Base-by-base conservation (phyloP, 164 flowering plant species). In the Tetrastigma voinierianum region DNA sequence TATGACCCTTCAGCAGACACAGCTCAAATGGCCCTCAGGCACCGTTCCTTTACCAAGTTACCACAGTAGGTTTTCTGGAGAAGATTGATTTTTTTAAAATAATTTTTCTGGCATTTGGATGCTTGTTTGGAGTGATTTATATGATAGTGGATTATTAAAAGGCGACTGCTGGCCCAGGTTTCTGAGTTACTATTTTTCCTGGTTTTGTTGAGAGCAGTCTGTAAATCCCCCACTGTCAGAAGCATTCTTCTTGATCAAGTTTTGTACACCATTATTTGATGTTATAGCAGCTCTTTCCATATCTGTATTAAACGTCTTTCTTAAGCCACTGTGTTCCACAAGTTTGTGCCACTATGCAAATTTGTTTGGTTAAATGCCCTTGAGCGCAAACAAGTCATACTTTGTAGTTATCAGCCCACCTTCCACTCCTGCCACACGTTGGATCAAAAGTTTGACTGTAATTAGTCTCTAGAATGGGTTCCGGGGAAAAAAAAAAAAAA, bases 11-110 rank as follows among this genome's bases (percentile, higher is more conserved):
- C 0, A 82, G 73, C 4, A 76, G 96, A 55, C 43, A 80, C 90
- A 0, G 93, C 96, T 16, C 75, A 65, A 14, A n/a, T 88, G 85
- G 54, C 96, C 49, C 80, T 90, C 4, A 73, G 86, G 56, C 93
- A 90, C 88, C 93, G 0, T 87, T 90, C 77, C 83, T 90, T 76
- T 1, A 76, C n/a, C n/a, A 84, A 72, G 86, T 83, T 57, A 66
- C 49, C 66, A 75, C 32, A 75, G 81, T 67, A 73, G 87, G 61
- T 74, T 53, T 57, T 77, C 51, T 23, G 49, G 3, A 53, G 32
- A 24, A 23, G 45, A 57, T 32, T 32, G 40, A 32, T 10, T 11
- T 60, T 44, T 44, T 24, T 25, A n/a, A n/a, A n/a, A n/a, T n/a
- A n/a, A n/a, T n/a, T 60, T 16, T 45, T 25, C 11, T 47, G 43